Percentiles rank a stretch among this genome's conserved stretches.
phyloP scores from a whole-genome alignment of 495 filamentous ascomycete species.

The Penicillium paxilli region DNA sequence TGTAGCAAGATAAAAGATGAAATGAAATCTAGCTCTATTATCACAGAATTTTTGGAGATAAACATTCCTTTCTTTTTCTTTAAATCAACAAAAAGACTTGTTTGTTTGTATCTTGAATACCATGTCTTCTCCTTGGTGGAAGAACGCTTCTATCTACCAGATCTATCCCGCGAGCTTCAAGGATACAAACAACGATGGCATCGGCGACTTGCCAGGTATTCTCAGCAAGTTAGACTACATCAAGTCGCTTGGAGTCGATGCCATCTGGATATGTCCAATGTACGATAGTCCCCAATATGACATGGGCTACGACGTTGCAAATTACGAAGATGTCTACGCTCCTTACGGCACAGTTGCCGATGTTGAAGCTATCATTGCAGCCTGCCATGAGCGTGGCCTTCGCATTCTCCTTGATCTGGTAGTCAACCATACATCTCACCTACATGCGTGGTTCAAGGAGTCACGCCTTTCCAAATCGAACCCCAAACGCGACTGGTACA shows the following conservation, averaged over 20 bases:
- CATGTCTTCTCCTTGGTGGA: slow-evolving; percentile 35
- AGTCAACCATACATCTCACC: slow-evolving; percentile 59
- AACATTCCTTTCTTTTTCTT: neutral
- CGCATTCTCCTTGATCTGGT: slow-evolving; percentile 58
- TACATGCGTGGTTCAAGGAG: slow-evolving; percentile 59
- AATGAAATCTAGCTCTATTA: neutral
- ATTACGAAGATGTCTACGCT: slow-evolving; percentile 57
- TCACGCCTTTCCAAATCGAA: slow-evolving; percentile 45
- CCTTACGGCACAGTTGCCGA: slow-evolving; percentile 57
- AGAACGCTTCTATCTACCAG: slow-evolving; percentile 41
- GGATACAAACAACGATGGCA: slow-evolving; percentile 41
- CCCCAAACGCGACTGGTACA: slow-evolving; percentile 61
- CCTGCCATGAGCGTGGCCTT: slow-evolving; percentile 51
- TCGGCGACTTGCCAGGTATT: slow-evolving; percentile 62
- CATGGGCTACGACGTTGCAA: slow-evolving; percentile 57
- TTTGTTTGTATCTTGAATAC: neutral
- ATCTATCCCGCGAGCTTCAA: slow-evolving; percentile 43
- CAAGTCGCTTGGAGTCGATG: slow-evolving; percentile 38
- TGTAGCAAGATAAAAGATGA: slow-evolving; percentile 1
- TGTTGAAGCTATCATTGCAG: slow-evolving; percentile 51
- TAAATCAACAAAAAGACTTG: neutral
- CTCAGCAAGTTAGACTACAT: slow-evolving; percentile 60
- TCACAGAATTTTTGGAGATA: neutral
- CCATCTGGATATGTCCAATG: slow-evolving; percentile 42
- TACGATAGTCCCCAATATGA: slow-evolving; percentile 55